Conservation (phyloP, 257 asterid genomes). For the Solanum clarkiae region DNA sequence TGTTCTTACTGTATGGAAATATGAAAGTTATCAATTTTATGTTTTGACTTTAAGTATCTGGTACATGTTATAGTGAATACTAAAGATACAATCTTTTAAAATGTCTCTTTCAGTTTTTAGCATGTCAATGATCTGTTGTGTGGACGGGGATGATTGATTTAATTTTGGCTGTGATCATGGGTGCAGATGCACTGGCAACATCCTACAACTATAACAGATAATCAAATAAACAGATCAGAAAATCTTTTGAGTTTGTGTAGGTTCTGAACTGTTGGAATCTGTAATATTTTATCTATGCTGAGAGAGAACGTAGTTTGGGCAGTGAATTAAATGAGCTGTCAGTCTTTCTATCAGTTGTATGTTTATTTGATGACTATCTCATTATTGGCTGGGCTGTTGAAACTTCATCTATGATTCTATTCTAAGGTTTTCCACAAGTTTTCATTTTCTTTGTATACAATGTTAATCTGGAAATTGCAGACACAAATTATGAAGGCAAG, state of each 20-base stretch:
- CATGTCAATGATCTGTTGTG: neutral
- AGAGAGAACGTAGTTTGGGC: neutral
- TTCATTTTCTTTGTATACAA: neutral
- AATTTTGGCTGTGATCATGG: neutral
- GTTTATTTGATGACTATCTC: neutral
- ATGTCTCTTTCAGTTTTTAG: neutral
- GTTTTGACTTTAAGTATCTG: neutral
- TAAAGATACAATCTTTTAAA: neutral
- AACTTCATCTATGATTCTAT: neutral
- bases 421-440: neutral
- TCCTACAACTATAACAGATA: neutral
- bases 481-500: conserved; percentile 86
- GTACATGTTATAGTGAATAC: neutral
- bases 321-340: neutral
- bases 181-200: neutral
- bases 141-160: neutral
- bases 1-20: neutral
- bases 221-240: neutral
- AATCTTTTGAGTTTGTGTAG: neutral
- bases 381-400: neutral
- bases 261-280: neutral
- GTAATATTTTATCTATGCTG: neutral
- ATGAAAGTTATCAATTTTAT: neutral
- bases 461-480: conserved; percentile 23
- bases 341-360: neutral